Base-by-base conservation (phyloP, 768 basidiomycete genomes). In the Lactifluus piperatus region DNA sequence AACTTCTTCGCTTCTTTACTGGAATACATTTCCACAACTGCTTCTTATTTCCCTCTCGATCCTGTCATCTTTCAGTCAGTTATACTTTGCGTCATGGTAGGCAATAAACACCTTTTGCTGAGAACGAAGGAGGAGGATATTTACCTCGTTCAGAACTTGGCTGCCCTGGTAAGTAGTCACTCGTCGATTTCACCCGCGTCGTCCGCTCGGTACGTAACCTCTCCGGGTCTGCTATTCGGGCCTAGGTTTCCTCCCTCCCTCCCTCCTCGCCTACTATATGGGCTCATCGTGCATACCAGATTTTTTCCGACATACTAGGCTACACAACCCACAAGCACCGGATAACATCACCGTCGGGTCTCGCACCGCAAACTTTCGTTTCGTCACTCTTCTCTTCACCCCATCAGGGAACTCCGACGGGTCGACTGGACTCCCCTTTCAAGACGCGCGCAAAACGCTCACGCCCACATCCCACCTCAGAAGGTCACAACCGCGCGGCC, bases 111-210 rank as follows among this genome's bases (percentile, higher is more conserved):
- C 68, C 71, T 90, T 29, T 75, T 91, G 56, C 72, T 91, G 18
- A 77, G 84, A 45, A 80, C 85, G 1, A 75, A 74, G 11, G 82
- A 84, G 62, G 84, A 87, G 55, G 88, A 90, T 59, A 71, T 88
- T 32, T 66, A 75, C 26, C 67, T 82, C 8, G 81, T 86, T 27
- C 76, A 78, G 34, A 83, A 79, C 65, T 73, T 89, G 36, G 77
- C 77, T 13, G 71, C 76, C 51, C 75, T 83, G 71, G 88, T 88
- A 70, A 76, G 74, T 69, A 27, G 22, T 26, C 8, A 9, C 55
- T 5, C n/a, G n/a, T 45, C 24, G 37, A 14, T 50, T 41, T 20
- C 43, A 7, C 27, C 36, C 34, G 29, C 14, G 16, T 32, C 44
- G 29, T 43, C n/a, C 24, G 37, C 13, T 46, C 6, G 37, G 36